Conservation (phyloP, 306 rosid species). For the Vigna mungo region DNA sequence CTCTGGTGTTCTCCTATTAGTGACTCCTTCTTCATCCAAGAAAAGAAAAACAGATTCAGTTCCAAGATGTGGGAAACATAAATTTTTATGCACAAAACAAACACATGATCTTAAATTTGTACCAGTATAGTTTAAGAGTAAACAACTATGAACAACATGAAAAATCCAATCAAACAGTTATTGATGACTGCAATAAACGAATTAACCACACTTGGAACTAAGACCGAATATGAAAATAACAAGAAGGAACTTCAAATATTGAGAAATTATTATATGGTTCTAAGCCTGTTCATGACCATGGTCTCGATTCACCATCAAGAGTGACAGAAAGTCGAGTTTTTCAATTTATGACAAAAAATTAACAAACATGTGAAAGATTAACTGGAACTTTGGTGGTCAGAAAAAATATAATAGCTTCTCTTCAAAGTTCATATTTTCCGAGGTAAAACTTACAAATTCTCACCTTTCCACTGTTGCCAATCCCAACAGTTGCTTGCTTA, state of each 20-base stretch:
- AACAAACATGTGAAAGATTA: too few species aligned
- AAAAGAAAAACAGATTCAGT: conserved; percentile 36
- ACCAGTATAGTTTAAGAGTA: not conserved
- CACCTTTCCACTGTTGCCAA: conserved; percentile 57
- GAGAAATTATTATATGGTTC: too few species aligned
- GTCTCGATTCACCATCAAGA: too few species aligned
- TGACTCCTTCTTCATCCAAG: conserved; percentile 55
- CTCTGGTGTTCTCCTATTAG: conserved; percentile 60
- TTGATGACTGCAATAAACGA: conserved; percentile 18
- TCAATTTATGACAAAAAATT: too few species aligned
- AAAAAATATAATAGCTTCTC: too few species aligned
- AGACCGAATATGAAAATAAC: not conserved
- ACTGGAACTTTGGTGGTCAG: too few species aligned
- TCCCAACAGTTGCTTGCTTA: conserved; percentile 49
- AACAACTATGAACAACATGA: conserved; percentile 8
- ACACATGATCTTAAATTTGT: conserved; percentile 7
- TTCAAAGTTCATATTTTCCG: conserved; percentile 6
- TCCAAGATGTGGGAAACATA: conserved; percentile 18
- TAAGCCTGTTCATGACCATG: too few species aligned
- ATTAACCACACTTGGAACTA: conserved; percentile 21
- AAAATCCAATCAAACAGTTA: conserved; percentile 31
- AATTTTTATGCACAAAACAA: not conserved
- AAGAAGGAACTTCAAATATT: not conserved
- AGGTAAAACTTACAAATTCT: conserved; percentile 38
- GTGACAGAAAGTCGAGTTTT: too few species aligned